Conservation (phyloP, 2,329 filamentous ascomycete species). For the Pseudogymnoascus sp. region DNA sequence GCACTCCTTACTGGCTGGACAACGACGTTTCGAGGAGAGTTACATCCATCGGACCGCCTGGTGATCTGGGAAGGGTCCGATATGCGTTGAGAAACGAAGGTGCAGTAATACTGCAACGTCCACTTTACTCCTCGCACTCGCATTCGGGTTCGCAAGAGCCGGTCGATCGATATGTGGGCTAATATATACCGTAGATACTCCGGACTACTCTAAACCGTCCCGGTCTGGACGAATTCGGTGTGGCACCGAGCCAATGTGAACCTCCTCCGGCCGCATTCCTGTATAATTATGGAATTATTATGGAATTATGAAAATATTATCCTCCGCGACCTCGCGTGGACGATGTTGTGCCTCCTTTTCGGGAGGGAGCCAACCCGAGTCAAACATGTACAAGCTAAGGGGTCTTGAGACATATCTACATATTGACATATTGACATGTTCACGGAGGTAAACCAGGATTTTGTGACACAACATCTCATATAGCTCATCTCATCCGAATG, state of each 20-base stretch:
- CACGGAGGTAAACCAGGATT: background rate
- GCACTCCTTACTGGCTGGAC: background rate
- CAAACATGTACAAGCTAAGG: background rate
- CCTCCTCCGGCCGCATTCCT: background rate
- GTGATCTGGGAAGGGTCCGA: background rate
- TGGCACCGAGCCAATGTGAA: background rate
- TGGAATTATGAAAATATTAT: slow-evolving; percentile 2
- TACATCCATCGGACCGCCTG: background rate
- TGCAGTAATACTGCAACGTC: background rate
- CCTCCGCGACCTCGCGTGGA: background rate
- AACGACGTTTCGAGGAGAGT: background rate
- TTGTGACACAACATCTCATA: background rate
- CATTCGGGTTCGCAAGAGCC: background rate
- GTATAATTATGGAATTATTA: slow-evolving; percentile 1
- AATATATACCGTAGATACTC: background rate
- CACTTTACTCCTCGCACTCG: background rate
- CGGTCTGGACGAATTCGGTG: background rate
- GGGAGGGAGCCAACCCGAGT: background rate
- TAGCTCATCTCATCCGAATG: background rate
- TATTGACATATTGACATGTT: background rate
- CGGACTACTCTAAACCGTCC: background rate
- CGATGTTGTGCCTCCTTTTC: background rate
- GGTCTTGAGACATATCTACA: background rate
- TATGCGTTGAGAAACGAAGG: background rate
- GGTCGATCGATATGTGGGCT: background rate